Evolutionary conservation across 1,284 basidiomycete species (phyloP).

Genomic region (Apiotrichum brassicae): DNA sequence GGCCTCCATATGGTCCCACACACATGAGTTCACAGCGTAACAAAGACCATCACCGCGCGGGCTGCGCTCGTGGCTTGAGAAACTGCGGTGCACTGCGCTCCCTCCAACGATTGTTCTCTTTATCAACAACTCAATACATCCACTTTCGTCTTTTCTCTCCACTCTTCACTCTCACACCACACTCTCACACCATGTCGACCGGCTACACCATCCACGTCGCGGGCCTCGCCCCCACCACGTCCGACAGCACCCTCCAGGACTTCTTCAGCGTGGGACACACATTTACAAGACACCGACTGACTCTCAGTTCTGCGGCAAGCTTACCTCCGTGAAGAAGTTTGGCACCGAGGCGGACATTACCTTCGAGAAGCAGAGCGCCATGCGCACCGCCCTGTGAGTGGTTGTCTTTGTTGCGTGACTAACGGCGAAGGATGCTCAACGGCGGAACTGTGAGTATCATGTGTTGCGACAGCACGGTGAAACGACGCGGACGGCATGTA

Average conservation of each 20-base stretch:
- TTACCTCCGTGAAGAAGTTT: slow-evolving; percentile 41
- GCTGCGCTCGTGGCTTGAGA: too few species aligned
- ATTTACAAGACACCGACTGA: background rate
- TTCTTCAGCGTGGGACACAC: slow-evolving; percentile 31
- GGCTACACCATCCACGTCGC: slow-evolving; percentile 44
- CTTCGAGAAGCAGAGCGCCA: slow-evolving; percentile 48
- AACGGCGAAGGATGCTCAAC: slow-evolving; percentile 40
- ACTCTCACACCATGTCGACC: slow-evolving; percentile 18
- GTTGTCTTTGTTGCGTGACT: background rate
- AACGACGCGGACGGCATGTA: background rate
- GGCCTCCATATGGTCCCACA: too few species aligned
- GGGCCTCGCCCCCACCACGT: slow-evolving; percentile 45
- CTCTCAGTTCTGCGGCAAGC: slow-evolving; percentile 43
- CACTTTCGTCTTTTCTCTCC: too few species aligned
- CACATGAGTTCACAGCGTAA: too few species aligned
- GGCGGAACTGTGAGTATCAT: slow-evolving; percentile 43
- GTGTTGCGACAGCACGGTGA: background rate
- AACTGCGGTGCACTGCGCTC: too few species aligned
- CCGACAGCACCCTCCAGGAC: slow-evolving; percentile 47
- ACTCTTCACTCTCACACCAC: background rate
- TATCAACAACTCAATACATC: background rate
- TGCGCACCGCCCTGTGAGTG: slow-evolving; percentile 45
- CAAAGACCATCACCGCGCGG: too few species aligned
- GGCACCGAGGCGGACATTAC: slow-evolving; percentile 45
- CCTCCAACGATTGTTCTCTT: too few species aligned